Base-by-base conservation (phyloP, 192 early-diverging fungal species). In the Spizellomyces sp. region DNA sequence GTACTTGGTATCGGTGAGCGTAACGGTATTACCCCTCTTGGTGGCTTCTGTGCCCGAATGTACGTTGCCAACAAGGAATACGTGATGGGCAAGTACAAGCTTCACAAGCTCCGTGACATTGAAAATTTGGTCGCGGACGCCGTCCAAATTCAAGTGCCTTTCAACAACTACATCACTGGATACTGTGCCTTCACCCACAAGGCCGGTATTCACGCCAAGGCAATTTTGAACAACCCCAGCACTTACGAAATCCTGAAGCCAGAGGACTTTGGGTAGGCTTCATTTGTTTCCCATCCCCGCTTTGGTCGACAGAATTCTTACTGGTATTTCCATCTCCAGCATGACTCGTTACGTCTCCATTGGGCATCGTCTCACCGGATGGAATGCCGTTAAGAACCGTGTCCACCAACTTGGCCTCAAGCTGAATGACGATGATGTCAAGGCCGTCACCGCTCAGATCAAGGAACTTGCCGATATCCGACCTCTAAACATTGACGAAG, bases 131-230 rank as follows among this genome's bases (percentile, higher is more conserved):
- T 99, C 36, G 97, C 97, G 19, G 93, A 96, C 21, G 88, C 93
- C 6, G 96, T 99, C 19, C 90, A 92, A 71, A 89, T 99, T 75
- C 89, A 93, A 56, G 94, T 99, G 69, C 96, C 96, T 22, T 99
- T 99, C 89, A 99, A 99, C 89, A 98, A 99, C 88, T 96, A 95
- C 81, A 95, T 99, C 78, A 99, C 96, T 41, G 96, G 96, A 46
- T 96, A 98, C 84, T 96, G 94, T 78, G 95, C 95, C 48, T 98
- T 99, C 80, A 98, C 96, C 6, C 96, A 99, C 86, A 99, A 99
- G 90, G 95, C 96, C 47, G 96, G 96, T 76, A 99, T 98, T 79
- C 96, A 99, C 80, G 96, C 96, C 84, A 99, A 99, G 83, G 96
- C 96, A 62, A 96, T 99, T 75, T 86, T 99, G 62, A 99, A 99